phyloP scores from a whole-genome alignment of 495 filamentous ascomycete species.

The Astrocystis sublimbata region DNA sequence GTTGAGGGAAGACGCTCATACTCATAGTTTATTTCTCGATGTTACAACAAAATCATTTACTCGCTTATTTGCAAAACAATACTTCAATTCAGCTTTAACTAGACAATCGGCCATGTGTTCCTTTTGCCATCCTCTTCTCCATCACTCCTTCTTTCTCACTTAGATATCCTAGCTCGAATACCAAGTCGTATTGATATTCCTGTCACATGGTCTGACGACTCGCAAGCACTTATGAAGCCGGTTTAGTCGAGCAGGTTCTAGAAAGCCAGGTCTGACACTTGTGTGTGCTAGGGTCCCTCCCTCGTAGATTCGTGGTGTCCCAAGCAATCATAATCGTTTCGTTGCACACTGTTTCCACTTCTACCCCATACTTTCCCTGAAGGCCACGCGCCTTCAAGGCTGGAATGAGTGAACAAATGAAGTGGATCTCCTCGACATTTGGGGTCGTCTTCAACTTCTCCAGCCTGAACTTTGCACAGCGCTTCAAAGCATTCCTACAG shows the following conservation, averaged over 20 bases:
- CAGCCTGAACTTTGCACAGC: neutral
- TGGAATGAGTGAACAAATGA: neutral
- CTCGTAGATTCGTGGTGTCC: neutral
- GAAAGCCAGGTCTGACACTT: constrained; percentile 4
- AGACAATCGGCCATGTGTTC: no score
- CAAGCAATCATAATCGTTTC: constrained; percentile 1
- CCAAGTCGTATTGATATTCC: no score
- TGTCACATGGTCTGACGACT: neutral
- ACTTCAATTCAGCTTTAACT: no score
- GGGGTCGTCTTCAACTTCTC: neutral
- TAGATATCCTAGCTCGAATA: no score
- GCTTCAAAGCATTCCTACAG: neutral
- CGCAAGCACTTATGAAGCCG: neutral
- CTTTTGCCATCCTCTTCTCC: no score
- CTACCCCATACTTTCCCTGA: neutral
- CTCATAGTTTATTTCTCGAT: no score
- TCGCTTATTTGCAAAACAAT: no score
- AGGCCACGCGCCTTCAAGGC: neutral
- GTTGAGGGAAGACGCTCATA: no score
- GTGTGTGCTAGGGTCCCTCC: neutral
- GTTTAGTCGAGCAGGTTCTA: neutral
- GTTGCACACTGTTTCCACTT: neutral
- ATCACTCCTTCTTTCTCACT: no score
- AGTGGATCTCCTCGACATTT: neutral
- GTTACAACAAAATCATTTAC: no score